phyloP scores from a whole-genome alignment of 176 grass and related monocot species.

The Microstegium vimineum region DNA sequence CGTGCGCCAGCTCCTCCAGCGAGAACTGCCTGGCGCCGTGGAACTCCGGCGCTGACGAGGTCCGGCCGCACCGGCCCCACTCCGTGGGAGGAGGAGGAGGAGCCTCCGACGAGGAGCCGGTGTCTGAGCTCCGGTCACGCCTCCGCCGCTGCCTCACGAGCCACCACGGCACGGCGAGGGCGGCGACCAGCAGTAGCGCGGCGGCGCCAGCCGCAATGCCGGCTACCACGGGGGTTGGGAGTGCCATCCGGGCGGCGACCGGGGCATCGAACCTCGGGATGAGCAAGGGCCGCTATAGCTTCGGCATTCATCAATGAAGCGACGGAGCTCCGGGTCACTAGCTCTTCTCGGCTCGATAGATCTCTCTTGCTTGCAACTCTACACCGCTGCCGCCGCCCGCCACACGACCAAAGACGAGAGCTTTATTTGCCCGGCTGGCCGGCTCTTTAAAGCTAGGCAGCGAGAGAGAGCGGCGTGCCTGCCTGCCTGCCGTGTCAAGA shows the following conservation, averaged over 20 bases:
- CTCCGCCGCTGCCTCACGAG: slow-evolving; percentile 30
- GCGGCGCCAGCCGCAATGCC: slow-evolving; percentile 45
- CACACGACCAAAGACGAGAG: not conserved
- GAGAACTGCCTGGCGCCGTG: slow-evolving; percentile 59
- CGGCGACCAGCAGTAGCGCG: slow-evolving; percentile 25
- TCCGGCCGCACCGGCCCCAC: slow-evolving; percentile 63
- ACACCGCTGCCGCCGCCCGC: not conserved
- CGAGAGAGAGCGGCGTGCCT: not conserved
- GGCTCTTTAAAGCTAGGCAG: slow-evolving; percentile 39
- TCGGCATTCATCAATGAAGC: slow-evolving; percentile 56
- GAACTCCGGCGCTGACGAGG: slow-evolving; percentile 49
- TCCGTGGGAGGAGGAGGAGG: slow-evolving; percentile 61
- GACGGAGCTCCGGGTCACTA: not conserved
- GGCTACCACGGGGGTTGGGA: slow-evolving; percentile 61
- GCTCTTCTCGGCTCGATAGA: not conserved
- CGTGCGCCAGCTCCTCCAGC: slow-evolving; percentile 75
- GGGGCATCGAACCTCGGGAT: slow-evolving; percentile 62
- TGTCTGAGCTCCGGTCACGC: slow-evolving; percentile 65
- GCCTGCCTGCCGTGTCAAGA: not conserved
- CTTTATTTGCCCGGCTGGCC: not conserved
- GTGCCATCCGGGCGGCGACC: slow-evolving; percentile 65
- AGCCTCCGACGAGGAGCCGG: slow-evolving; percentile 72
- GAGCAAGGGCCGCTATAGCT: slow-evolving; percentile 31
- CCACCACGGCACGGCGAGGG: slow-evolving; percentile 41
- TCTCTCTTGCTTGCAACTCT: not conserved